phyloP scores from a whole-genome alignment of 2,329 filamentous ascomycete species.

The Aspergillus arachidicola region DNA sequence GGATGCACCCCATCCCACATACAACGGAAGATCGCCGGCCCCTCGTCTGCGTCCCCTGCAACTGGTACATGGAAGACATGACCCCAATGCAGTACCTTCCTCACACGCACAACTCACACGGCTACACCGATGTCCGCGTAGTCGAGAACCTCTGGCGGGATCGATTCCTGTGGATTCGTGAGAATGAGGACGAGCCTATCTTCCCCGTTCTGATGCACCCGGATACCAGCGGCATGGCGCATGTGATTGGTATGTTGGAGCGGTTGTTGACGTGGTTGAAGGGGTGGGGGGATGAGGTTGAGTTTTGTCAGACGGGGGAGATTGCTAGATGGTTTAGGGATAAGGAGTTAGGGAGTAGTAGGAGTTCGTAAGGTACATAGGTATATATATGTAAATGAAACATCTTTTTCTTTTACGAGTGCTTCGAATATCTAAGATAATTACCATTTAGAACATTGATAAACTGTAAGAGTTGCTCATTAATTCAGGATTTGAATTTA shows the following conservation, averaged over 20 bases:
- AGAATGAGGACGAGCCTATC: conserved; percentile 45
- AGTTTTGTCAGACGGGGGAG: conserved; percentile 35
- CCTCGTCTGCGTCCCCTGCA: conserved; percentile 48
- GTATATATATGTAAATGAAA: too few relatives aligned
- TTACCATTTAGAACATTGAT: neutral
- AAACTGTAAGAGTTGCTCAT: neutral
- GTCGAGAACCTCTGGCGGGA: conserved; percentile 65
- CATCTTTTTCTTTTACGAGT: too few relatives aligned
- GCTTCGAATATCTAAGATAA: neutral
- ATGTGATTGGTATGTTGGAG: conserved; percentile 62
- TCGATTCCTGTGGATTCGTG: conserved; percentile 59
- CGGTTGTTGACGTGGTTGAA: conserved; percentile 55
- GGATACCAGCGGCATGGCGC: conserved; percentile 63
- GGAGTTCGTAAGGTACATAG: neutral
- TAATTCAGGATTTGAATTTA: neutral
- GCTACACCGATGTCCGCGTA: conserved; percentile 59
- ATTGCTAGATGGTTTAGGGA: conserved; percentile 34
- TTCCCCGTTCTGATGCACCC: conserved; percentile 60
- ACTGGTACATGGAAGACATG: conserved; percentile 52
- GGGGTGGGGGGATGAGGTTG: conserved; percentile 37
- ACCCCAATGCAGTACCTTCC: conserved; percentile 50
- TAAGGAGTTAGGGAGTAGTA: conserved; percentile 8
- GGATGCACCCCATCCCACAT: conserved; percentile 47
- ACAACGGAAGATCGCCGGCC: conserved; percentile 26
- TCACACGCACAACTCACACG: conserved; percentile 53